Conservation (phyloP, 306 rosid species). For the Calophaca sinica region DNA sequence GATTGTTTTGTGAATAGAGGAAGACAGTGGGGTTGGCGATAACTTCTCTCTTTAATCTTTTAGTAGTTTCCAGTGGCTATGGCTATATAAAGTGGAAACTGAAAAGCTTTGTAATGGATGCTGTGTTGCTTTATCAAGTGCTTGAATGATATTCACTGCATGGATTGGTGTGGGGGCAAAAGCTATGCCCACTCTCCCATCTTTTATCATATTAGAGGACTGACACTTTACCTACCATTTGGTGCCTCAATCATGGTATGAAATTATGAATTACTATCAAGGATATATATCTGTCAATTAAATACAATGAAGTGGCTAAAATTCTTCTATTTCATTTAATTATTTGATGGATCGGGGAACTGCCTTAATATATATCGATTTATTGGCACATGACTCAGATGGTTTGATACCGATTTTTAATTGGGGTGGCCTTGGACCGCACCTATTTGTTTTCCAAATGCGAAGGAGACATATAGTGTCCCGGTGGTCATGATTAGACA, state of each 20-base stretch:
- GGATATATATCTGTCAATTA: slow-evolving; percentile 45
- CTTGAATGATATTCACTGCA: slow-evolving; percentile 50
- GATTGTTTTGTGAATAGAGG: slow-evolving; percentile 39
- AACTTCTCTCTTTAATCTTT: slow-evolving; percentile 38
- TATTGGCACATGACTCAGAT: slow-evolving; percentile 42
- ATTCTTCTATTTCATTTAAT: not conserved
- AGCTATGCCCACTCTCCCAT: slow-evolving; percentile 44
- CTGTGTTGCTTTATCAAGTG: slow-evolving; percentile 52
- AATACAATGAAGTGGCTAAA: slow-evolving; percentile 41
- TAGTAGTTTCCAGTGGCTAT: slow-evolving; percentile 42
- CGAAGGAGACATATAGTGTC: slow-evolving; percentile 56
- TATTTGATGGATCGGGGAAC: not conserved
- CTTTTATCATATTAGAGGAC: slow-evolving; percentile 49
- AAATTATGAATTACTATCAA: slow-evolving; percentile 25
- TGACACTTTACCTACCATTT: slow-evolving; percentile 76
- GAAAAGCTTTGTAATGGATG: slow-evolving; percentile 49
- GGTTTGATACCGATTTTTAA: slow-evolving; percentile 9
- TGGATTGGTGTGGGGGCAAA: slow-evolving; percentile 59
- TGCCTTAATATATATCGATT: slow-evolving; percentile 13
- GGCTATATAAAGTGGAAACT: slow-evolving; percentile 53
- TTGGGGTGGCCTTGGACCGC: not conserved
- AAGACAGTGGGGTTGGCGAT: slow-evolving; percentile 49
- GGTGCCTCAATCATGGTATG: slow-evolving; percentile 65
- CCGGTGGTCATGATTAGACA: slow-evolving; percentile 48
- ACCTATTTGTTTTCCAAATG: slow-evolving; percentile 6